phyloP scores from a whole-genome alignment of 2,329 filamentous ascomycete genomes.

The Pestalotiopsis sp. region DNA sequence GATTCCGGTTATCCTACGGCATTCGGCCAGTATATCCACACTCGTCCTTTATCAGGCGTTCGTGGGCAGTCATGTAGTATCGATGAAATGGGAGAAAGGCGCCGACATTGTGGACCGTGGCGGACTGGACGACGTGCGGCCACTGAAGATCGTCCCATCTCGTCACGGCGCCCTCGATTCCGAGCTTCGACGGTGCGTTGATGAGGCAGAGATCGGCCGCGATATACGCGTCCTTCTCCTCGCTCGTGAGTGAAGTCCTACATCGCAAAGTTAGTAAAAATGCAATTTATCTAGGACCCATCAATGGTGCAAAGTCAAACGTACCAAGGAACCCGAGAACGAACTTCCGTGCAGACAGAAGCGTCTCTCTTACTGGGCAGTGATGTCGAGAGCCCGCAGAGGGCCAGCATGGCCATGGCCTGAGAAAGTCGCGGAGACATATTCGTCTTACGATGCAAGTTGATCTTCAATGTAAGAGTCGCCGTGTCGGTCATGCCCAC shows the following conservation, averaged over 20 bases:
- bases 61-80: constrained; percentile 17
- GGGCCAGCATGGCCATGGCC: neutral
- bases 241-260: constrained; percentile 1
- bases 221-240: constrained; percentile 6
- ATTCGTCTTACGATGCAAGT: neutral
- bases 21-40: constrained; percentile 21
- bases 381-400: neutral
- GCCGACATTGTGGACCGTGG: constrained; percentile 16
- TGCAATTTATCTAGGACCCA: neutral
- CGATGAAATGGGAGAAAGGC: constrained; percentile 24
- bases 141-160: constrained; percentile 10
- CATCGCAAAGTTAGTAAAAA: neutral
- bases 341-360: neutral
- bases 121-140: neutral
- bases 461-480: neutral
- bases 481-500: neutral
- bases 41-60: constrained; percentile 16
- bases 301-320: neutral
- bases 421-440: neutral
- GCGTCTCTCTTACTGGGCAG: neutral
- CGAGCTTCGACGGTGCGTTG: neutral
- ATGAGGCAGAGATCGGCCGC: constrained; percentile 7
- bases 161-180: neutral
- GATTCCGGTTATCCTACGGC: constrained; percentile 4
- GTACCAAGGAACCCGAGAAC: constrained; percentile 1